Conservation (phyloP, 225 moss, liverwort and hornwort genomes). For the Straminergon stramineum region DNA sequence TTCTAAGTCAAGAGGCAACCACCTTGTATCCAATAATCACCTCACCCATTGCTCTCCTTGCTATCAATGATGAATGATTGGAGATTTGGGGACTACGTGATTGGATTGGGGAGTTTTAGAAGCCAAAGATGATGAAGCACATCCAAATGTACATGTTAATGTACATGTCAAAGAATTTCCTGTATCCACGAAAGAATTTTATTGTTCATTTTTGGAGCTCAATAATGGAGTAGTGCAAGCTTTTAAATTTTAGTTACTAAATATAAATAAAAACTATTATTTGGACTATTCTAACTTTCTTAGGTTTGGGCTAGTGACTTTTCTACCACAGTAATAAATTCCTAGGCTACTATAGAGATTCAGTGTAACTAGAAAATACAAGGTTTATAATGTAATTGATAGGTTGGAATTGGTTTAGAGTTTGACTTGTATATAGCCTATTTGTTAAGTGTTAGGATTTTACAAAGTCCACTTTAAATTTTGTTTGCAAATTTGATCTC, state of each 20-base stretch:
- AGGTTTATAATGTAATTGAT: background rate
- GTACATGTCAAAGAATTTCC: no score
- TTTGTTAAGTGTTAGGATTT: no score
- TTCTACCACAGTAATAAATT: background rate
- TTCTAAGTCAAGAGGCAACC: no score
- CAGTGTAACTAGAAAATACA: background rate
- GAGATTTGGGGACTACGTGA: background rate
- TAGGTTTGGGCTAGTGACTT: background rate
- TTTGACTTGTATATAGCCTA: no score
- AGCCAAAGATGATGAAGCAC: background rate
- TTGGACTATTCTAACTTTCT: background rate
- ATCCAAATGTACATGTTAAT: no score
- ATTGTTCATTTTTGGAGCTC: background rate
- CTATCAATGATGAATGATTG: no score
- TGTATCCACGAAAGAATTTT: accelerated
- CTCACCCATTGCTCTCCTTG: accelerated
- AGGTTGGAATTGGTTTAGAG: no score
- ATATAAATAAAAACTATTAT: background rate
- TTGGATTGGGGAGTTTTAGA: background rate
- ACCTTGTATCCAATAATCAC: no score
- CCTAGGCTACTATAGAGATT: background rate
- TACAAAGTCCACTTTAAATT: no score
- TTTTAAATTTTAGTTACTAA: background rate
- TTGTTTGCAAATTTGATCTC: no score
- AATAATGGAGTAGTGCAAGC: accelerated